Evolutionary conservation across 495 filamentous ascomycete genomes (phyloP).

Genomic region (Aspergillus avenaceus): DNA sequence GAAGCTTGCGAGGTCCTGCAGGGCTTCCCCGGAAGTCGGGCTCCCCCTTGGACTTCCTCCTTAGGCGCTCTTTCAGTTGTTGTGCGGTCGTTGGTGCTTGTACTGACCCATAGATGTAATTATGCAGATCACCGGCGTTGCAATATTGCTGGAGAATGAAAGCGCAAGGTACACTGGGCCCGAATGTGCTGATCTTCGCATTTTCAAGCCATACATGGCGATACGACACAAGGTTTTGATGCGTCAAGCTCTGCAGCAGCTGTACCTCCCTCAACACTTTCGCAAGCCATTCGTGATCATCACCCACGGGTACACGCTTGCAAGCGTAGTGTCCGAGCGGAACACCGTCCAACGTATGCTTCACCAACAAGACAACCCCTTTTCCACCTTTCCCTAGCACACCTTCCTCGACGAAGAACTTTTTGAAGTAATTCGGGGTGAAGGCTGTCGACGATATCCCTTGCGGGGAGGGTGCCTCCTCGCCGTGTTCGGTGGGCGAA

Average conservation of each 20-base stretch:
- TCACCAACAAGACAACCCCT: conserved; percentile 87
- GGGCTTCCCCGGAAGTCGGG: conserved; percentile 47
- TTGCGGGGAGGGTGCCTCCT: conserved; percentile 48
- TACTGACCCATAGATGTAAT: conserved; percentile 70
- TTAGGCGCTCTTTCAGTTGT: conserved; percentile 79
- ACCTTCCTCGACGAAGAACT: conserved; percentile 83
- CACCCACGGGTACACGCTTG: conserved; percentile 92
- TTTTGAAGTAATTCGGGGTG: conserved; percentile 84
- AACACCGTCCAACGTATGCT: conserved; percentile 84
- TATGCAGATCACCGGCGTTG: conserved; percentile 87
- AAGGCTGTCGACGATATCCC: conserved; percentile 84
- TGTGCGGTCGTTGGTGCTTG: conserved; percentile 64
- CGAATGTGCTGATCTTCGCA: conserved; percentile 74
- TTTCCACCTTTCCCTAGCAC: conserved; percentile 89
- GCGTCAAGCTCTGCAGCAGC: conserved; percentile 82
- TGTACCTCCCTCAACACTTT: conserved; percentile 93
- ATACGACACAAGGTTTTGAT: conserved; percentile 96
- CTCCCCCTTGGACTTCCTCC: conserved; percentile 67
- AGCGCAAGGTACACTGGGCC: conserved; percentile 87
- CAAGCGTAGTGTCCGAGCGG: conserved; percentile 88
- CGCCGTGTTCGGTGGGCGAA: conserved; percentile 30
- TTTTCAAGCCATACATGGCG: conserved; percentile 96
- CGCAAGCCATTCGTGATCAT: conserved; percentile 93
- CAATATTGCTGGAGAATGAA: conserved; percentile 98
- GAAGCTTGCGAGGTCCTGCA: conserved; percentile 58